Conservation (phyloP, 2,329 filamentous ascomycete genomes). For the Xylariaceae sp. region DNA sequence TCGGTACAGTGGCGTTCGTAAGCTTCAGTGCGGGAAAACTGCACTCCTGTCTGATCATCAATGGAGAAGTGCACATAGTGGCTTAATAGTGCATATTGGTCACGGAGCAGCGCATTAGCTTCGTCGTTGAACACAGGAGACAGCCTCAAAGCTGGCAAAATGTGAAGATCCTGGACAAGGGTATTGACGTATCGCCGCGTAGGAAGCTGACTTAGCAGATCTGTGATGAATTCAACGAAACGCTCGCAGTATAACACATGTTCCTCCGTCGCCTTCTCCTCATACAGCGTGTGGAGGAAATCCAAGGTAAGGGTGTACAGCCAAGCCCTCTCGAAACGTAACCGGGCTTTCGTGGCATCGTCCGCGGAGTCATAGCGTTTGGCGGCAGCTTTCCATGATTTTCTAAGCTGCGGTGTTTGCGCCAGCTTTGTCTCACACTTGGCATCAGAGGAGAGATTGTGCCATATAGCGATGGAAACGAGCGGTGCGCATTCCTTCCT, state of each 20-base stretch:
- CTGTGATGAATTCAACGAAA: conserved; percentile 85
- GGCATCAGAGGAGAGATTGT: conserved; percentile 76
- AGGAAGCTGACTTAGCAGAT: conserved; percentile 87
- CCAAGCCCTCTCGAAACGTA: conserved; percentile 92
- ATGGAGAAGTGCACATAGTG: conserved; percentile 88
- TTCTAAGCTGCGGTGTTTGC: conserved; percentile 68
- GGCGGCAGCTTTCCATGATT: conserved; percentile 81
- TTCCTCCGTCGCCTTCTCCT: conserved; percentile 48
- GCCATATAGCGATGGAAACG: conserved; percentile 93
- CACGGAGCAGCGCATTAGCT: conserved; percentile 70
- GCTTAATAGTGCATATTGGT: conserved; percentile 71
- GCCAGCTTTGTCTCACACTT: conserved; percentile 69
- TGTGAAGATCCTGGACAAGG: conserved; percentile 77
- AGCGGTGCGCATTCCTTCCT: conserved; percentile 94
- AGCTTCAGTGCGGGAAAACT: conserved; percentile 65
- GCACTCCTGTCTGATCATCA: conserved; percentile 81
- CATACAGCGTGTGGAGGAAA: conserved; percentile 71
- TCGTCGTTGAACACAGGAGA: conserved; percentile 74
- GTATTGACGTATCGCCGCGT: conserved; percentile 92
- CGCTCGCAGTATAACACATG: conserved; percentile 81
- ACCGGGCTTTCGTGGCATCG: conserved; percentile 66
- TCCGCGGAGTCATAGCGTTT: conserved; percentile 88
- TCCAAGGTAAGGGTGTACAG: conserved; percentile 80
- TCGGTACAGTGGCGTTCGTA: conserved; percentile 74
- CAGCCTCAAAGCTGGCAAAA: conserved; percentile 69